Base-by-base conservation (phyloP, 2,329 filamentous ascomycete genomes). In the Trichoderma koningiopsis region DNA sequence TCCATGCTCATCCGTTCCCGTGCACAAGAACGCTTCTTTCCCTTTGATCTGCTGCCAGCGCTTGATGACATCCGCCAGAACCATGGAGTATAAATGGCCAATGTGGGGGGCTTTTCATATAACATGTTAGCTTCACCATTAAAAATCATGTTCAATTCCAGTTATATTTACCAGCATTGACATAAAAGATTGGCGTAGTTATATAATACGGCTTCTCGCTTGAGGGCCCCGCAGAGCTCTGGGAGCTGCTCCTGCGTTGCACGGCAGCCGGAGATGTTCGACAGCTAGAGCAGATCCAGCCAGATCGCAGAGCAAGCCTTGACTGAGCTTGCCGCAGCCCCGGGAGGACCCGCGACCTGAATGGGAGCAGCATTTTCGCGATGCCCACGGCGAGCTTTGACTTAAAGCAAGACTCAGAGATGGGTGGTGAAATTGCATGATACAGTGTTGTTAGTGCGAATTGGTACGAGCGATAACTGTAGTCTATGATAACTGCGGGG, bases 101-200 rank as follows among this genome's bases (percentile, higher is more conserved):
- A 98, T 89, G 83, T 99, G 96, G 62, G 96, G 96, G 57, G 93
- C 94, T 95, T 58, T 10, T 27, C 37, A 5, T 7, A 5, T 22
- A 2, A 13, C 8, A 37, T 22, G 37, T 66, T n/a, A 66, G 63
- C n/a, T 22, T 49, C 16, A 14, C n/a, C 13, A 19, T 35, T 35
- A 14, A 14, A 24, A 19, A 27, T 4, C 71, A 68, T 27, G 31
- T 4, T 1, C 8, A 19, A 1, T 37, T 11, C 29, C 22, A n/a
- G 6, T 33, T 27, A 11, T 22, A 53, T 29, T 70, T n/a, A 94
- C 93, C 89, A 68, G 94, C 93, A 87, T 99, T 99, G 83, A 99
- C 96, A 81, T 99, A 99, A 84, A 98, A 99, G 70, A 99, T 99
- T 2, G 96, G 96, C 10, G 94, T 96, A 5, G 96, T 98, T 76